Conservation (phyloP, 495 filamentous ascomycete species). For the Xylaria sp. region DNA sequence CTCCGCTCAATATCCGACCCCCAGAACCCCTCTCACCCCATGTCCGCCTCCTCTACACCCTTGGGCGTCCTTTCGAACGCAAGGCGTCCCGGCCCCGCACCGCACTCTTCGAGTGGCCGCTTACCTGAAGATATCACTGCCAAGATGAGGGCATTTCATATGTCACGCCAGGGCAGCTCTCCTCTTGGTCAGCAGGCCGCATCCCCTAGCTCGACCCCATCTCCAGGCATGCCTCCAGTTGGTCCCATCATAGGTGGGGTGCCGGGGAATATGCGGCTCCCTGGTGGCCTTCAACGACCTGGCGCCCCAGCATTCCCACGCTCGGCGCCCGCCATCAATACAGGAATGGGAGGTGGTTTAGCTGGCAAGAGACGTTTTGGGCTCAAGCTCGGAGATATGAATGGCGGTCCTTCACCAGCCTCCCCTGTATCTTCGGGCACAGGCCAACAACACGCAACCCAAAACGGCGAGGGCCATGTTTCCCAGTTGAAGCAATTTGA, state of each 20-base stretch:
- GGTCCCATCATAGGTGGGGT: slow-evolving; percentile 50
- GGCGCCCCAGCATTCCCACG: slow-evolving; percentile 51
- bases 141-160: slow-evolving; percentile 78
- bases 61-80: slow-evolving; percentile 83
- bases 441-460: slow-evolving; percentile 17
- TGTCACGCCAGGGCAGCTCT: slow-evolving; percentile 48
- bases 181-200: slow-evolving; percentile 29
- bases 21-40: slow-evolving; percentile 52
- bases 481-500: slow-evolving; percentile 90
- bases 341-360: slow-evolving; percentile 31
- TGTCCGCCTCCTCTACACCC: slow-evolving; percentile 79
- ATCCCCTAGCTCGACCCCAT: slow-evolving; percentile 55
- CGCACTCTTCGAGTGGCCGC: slow-evolving; percentile 62
- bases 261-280: slow-evolving; percentile 48
- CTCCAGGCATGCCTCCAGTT: slow-evolving; percentile 61
- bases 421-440: slow-evolving; percentile 26
- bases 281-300: slow-evolving; percentile 49
- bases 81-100: slow-evolving; percentile 63
- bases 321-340: slow-evolving; percentile 55
- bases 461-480: slow-evolving; percentile 53
- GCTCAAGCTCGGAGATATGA: slow-evolving; percentile 52
- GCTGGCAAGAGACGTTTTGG: slow-evolving; percentile 41
- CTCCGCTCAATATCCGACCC: slow-evolving; percentile 63
- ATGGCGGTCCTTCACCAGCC: slow-evolving; percentile 37
- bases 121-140: slow-evolving; percentile 82